Conservation (phyloP, 768 basidiomycete species). For the Boletus tomentosulus region DNA sequence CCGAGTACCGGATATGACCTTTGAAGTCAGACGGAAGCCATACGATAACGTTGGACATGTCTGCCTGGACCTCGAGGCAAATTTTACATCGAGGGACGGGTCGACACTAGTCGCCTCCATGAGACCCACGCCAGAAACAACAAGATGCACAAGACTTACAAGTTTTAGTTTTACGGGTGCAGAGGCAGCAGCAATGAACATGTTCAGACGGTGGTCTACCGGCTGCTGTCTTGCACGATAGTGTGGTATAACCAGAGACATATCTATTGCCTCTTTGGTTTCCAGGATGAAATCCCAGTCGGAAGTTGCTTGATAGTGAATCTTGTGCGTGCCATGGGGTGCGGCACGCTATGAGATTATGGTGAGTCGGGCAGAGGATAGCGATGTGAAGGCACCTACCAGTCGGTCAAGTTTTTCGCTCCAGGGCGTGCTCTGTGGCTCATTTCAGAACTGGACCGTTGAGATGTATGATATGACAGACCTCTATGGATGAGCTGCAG, state of each 20-base stretch:
- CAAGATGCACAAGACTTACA: conserved; percentile 41
- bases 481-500: conserved; percentile 28
- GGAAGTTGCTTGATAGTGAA: conserved; percentile 57
- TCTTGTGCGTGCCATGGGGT: conserved; percentile 51
- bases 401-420: conserved; percentile 13
- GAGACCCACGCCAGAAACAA: neutral
- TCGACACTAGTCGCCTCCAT: conserved; percentile 45
- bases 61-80: conserved; percentile 60
- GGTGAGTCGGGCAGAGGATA: neutral
- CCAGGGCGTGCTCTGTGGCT: conserved; percentile 22
- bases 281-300: conserved; percentile 69
- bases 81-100: conserved; percentile 50
- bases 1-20: conserved; percentile 57
- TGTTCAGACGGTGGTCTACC: conserved; percentile 63
- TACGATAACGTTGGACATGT: conserved; percentile 66
- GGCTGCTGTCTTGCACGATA: conserved; percentile 76
- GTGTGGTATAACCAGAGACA: conserved; percentile 70
- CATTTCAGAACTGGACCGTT: conserved; percentile 4
- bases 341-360: conserved; percentile 22
- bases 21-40: conserved; percentile 80
- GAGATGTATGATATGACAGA: conserved; percentile 8
- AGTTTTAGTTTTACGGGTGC: conserved; percentile 66
- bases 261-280: conserved; percentile 49
- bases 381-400: conserved; percentile 6
- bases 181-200: conserved; percentile 54